Evolutionary conservation across 352 stramenopile species (phyloP).

Genomic region (Phytophthora pluvialis): DNA sequence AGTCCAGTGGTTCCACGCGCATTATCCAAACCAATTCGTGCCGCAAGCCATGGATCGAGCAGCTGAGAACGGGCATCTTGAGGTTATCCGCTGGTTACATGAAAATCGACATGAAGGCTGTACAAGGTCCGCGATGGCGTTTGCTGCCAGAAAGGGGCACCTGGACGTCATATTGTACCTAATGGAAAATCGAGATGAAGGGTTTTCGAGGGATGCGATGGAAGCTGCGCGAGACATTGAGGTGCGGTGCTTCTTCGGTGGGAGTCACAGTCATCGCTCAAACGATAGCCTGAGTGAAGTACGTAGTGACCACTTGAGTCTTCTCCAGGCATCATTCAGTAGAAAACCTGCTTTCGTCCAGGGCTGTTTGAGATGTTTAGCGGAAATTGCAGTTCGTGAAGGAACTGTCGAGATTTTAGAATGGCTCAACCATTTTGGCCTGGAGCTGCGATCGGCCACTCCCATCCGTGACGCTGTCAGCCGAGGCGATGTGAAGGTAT

Average conservation of each 20-base stretch:
- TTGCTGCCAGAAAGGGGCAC: not conserved
- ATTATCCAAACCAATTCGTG: not conserved
- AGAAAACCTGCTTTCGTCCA: not conserved
- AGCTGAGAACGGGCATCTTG: not conserved
- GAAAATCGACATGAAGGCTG: conserved; percentile 1
- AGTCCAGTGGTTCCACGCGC: not conserved
- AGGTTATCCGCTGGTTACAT: conserved; percentile 1
- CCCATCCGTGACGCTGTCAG: not conserved
- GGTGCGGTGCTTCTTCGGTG: not conserved
- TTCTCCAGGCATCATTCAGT: not conserved
- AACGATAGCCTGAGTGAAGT: not conserved
- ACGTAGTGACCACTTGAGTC: not conserved
- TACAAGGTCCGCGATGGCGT: not conserved
- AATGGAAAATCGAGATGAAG: conserved; percentile 4
- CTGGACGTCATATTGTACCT: not conserved
- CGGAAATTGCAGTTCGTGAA: not conserved
- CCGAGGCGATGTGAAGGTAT: conserved; percentile 1
- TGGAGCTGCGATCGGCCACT: not conserved
- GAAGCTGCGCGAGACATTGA: not conserved
- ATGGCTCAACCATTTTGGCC: conserved; percentile 3
- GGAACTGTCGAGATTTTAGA: conserved; percentile 3
- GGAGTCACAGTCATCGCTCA: no score
- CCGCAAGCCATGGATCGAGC: not conserved
- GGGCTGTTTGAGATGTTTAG: conserved; percentile 4
- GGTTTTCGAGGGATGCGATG: not conserved